phyloP scores from a whole-genome alignment of 805 yeast genomes.

The Scheffersomyces ergatensis region DNA sequence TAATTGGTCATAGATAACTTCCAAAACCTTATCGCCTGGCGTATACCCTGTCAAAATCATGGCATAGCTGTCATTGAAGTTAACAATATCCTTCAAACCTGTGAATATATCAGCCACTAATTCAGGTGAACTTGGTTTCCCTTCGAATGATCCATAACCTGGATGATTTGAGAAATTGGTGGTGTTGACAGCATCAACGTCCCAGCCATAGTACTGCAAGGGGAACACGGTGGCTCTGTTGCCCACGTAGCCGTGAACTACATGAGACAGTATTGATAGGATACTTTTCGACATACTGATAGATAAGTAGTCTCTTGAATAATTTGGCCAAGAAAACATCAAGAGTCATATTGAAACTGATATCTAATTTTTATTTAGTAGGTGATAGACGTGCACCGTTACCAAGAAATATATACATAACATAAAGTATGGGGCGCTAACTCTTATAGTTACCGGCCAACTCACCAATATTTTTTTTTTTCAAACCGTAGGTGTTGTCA shows the following conservation, averaged over 20 bases:
- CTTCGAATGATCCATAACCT: constrained; percentile 60
- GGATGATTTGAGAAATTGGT: constrained; percentile 71
- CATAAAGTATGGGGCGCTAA: too few species aligned
- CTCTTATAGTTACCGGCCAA: too few species aligned
- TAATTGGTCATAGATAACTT: constrained; percentile 43
- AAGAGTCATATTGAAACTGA: too few species aligned
- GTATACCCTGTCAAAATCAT: constrained; percentile 79
- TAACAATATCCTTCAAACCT: constrained; percentile 36
- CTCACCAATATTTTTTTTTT: too few species aligned
- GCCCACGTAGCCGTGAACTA: constrained; percentile 73
- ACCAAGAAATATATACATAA: too few species aligned
- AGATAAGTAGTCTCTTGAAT: too few species aligned
- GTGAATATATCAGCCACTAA: constrained; percentile 21
- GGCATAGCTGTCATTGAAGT: constrained; percentile 42
- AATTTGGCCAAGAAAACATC: too few species aligned
- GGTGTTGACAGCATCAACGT: constrained; percentile 63
- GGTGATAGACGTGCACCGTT: too few species aligned
- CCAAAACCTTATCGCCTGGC: constrained; percentile 58
- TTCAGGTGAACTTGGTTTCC: constrained; percentile 40
- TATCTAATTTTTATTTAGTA: too few species aligned
- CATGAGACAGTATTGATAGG: constrained; percentile 65
- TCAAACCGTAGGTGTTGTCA: too few species aligned
- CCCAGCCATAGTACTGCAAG: constrained; percentile 63
- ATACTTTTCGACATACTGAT: constrained; percentile 15
- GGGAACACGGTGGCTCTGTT: constrained; percentile 67